Evolutionary conservation across 129 eudicot genomes (phyloP), one percentile per base, ranked within the genome.

Genomic region (Heracleum sosnowskyi): DNA sequence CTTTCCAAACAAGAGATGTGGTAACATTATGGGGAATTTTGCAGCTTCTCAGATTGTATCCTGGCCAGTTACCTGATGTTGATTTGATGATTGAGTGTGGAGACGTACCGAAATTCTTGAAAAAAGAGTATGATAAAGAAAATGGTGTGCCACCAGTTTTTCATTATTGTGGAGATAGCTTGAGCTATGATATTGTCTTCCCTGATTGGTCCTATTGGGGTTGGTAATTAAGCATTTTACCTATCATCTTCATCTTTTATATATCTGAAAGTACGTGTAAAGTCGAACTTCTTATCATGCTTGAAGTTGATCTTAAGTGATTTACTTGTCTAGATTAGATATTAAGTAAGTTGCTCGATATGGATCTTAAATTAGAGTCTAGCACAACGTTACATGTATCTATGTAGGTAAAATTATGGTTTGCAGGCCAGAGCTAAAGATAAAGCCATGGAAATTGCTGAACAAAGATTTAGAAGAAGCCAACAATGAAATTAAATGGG

Each of bases 181-280:
- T 53, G 8, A 88, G 88, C 47, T 88, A 85, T 13, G 98, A 94
- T 60, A 94, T 94, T 35, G 92, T 87, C 41, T 91, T 94, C 36
- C 98, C 98, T 0, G 98, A 94, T 57, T 94, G 98, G 98, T 90
- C 98, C 80, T 94, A 90, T 79, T 94, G 98, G 98, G 98, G 98
- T 83, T 94, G 98, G 98, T 94, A 94, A 79, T 80, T 62, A 73
- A 78, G 42, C 66, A 11, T 44, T n/a, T 37, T 42, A 40, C 41
- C 31, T 68, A 22, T 60, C 71, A 24, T 26, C 34, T n/a, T 62
- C 34, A 11, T 62, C 28, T 62, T 37, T 22, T 8, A 55, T 9
- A 60, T 26, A 57, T 20, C 26, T 24, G 13, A 57, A 0, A n/a
- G n/a, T n/a, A n/a, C 1, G 11, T n/a, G 66, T 57, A 18, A 18